Evolutionary conservation across 441 rosid genomes (phyloP), one percentile per base, ranked within the genome.

Genomic region (Gossypium gossypioides): DNA sequence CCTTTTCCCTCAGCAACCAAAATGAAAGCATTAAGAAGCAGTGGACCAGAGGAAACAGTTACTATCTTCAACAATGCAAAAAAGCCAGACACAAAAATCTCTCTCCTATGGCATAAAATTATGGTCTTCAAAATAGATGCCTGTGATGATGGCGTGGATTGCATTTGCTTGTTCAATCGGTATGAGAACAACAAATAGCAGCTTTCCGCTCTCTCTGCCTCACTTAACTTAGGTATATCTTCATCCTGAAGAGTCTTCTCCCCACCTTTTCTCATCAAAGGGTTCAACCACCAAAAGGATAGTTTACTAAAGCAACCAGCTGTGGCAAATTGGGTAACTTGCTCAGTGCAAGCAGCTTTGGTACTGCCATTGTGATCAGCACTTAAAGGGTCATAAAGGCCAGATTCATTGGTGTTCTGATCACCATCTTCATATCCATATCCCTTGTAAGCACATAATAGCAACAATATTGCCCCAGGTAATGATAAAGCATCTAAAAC

Each of bases 281-380:
- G 76, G 75, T 92, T 92, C 84, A 96, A 69, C 99, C 99, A 92
- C 96, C 94, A 90, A 82, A 96, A 96, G 18, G 96, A 80, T 75
- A 91, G 67, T 75, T 40, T 83, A 74, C 85, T 81, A 44, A 91
- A 81, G 77, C 88, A 75, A 13, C 99, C 90, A 61, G 95, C 97
- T 71, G 73, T 75, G 4, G 87, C 85, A 81, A 92, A 91, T 29
- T 73, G 72, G 27, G 86, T 82, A 34, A 76, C 86, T 73, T 75
- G 74, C 2, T 57, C 75, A 65, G 24, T 74, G 12, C 75, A 69
- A 76, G 77, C 78, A 0, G 37, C 3, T 80, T 85, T 77, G 48
- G 62, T 12, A 0, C 8, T 68, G 50, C 71, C 82, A 15, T 75
- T 77, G 15, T 71, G 77, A 58, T 84, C 85, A 5, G 72, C 77